Conservation (phyloP, 2,329 filamentous ascomycete species). For the Diaporthe vexans region DNA sequence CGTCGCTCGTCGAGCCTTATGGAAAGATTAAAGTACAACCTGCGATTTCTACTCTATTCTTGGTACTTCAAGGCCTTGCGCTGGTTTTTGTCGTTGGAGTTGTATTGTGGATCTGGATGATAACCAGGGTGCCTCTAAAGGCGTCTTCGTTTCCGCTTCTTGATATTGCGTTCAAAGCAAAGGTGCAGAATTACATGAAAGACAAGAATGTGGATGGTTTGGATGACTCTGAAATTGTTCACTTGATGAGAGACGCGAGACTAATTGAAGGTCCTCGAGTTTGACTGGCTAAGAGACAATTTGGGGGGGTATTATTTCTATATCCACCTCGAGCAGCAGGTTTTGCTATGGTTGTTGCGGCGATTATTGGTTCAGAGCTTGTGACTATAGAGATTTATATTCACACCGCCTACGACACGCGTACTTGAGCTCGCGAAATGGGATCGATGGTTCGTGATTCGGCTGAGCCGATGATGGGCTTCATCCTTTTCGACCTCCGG, state of each 20-base stretch:
- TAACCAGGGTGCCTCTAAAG: rapidly evolving
- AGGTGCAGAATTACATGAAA: neutral
- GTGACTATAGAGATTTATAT: too few relatives aligned
- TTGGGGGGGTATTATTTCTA: too few relatives aligned
- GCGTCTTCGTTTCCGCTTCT: neutral
- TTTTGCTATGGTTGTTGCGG: too few relatives aligned
- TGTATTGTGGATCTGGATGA: neutral
- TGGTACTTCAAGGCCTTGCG: neutral
- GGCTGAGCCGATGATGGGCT: too few relatives aligned
- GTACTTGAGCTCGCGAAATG: too few relatives aligned
- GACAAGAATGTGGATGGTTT: rapidly evolving
- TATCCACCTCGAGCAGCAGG: too few relatives aligned
- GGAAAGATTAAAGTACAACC: neutral
- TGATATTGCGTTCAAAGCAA: neutral
- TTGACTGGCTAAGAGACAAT: too few relatives aligned
- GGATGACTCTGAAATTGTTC: neutral
- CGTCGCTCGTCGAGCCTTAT: neutral
- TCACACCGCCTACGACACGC: too few relatives aligned
- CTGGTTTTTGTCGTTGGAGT: neutral
- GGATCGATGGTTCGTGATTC: too few relatives aligned
- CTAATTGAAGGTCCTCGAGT: too few relatives aligned
- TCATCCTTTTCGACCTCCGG: too few relatives aligned
- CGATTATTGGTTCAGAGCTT: too few relatives aligned
- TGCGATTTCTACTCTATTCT: neutral
- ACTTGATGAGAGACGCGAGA: neutral